These are phyloP conservation scores for Ogataea populi-albae DNA, from an alignment of 805 yeast species.

Conservation along the genomic window DNA sequence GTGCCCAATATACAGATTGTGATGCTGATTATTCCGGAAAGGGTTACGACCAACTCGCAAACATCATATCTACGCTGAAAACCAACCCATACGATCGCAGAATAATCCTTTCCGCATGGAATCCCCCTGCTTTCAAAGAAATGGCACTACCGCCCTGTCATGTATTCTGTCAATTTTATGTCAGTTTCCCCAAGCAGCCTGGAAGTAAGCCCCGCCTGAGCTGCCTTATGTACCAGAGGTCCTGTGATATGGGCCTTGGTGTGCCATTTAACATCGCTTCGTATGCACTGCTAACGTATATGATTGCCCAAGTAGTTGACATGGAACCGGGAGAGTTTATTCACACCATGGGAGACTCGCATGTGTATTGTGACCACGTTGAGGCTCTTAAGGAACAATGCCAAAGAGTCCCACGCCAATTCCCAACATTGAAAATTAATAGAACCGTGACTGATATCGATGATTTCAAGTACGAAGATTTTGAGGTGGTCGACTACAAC, in stretches of 20 bases:
- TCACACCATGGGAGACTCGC: conserved; percentile 96
- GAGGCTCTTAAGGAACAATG: conserved; percentile 86
- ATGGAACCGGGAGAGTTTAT: conserved; percentile 95
- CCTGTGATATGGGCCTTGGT: conserved; percentile 99
- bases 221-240: conserved; percentile 89
- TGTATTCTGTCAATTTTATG: conserved; percentile 93
- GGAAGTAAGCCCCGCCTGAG: conserved; percentile 61
- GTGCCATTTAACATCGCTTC: conserved; percentile 98
- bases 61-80: conserved; percentile 74
- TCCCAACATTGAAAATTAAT: conserved; percentile 75
- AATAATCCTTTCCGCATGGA: conserved; percentile 96
- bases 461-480: conserved; percentile 86
- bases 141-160: conserved; percentile 99
- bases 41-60: conserved; percentile 87
- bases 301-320: conserved; percentile 94
- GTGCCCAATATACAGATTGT: conserved; percentile 86
- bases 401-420: conserved; percentile 66
- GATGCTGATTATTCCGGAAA: conserved; percentile 82
- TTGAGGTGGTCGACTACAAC: conserved; percentile 72
- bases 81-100: conserved; percentile 93
- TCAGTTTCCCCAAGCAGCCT: conserved; percentile 63
- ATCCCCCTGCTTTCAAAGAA: conserved; percentile 86
- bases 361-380: conserved; percentile 88
- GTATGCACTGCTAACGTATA: conserved; percentile 84
- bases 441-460: conserved; percentile 72